Evolutionary conservation across 352 stramenopile genomes (phyloP).

Genomic region (Pythium rishiriense): DNA sequence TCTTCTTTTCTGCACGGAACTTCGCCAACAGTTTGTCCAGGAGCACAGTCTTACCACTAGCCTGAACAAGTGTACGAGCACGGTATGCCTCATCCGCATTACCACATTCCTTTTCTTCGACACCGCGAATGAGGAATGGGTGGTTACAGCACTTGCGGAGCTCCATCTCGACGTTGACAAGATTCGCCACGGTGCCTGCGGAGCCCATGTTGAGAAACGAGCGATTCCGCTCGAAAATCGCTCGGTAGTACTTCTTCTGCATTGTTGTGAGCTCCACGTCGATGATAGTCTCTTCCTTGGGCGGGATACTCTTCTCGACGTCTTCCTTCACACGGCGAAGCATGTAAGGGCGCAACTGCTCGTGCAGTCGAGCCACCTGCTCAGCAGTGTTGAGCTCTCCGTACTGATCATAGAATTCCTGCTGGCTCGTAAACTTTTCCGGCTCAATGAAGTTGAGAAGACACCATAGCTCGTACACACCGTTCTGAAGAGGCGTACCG

Average conservation of each 20-base stretch:
- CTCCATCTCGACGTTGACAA: slow-evolving; percentile 99
- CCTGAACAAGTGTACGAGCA: slow-evolving; percentile 78
- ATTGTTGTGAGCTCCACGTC: slow-evolving; percentile 99
- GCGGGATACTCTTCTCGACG: slow-evolving; percentile 99
- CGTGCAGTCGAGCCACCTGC: slow-evolving; percentile 96
- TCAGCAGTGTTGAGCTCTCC: slow-evolving; percentile 95
- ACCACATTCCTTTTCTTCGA: slow-evolving; percentile 97
- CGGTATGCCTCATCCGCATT: slow-evolving; percentile 66
- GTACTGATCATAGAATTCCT: slow-evolving; percentile 96
- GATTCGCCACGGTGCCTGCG: slow-evolving; percentile 91
- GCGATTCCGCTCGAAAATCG: slow-evolving; percentile 99
- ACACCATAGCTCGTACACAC: slow-evolving; percentile 99
- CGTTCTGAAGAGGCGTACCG: slow-evolving; percentile 99
- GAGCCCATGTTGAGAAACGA: slow-evolving; percentile 88
- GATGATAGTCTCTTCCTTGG: slow-evolving; percentile 99
- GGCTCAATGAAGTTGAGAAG: slow-evolving; percentile 99
- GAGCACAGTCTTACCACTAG: slow-evolving; percentile 97
- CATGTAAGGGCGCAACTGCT: slow-evolving; percentile 98
- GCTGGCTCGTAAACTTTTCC: slow-evolving; percentile 94
- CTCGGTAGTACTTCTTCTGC: slow-evolving; percentile 96
- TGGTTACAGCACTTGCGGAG: slow-evolving; percentile 99
- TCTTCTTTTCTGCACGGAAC: slow-evolving; percentile 96
- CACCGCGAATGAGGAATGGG: slow-evolving; percentile 97
- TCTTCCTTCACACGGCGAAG: slow-evolving; percentile 99
- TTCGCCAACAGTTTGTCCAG: slow-evolving; percentile 99